These are phyloP conservation scores for Plasmodium reichenowi DNA, from an alignment of 169 alveolate genomes.

Conservation along the genomic window DNA sequence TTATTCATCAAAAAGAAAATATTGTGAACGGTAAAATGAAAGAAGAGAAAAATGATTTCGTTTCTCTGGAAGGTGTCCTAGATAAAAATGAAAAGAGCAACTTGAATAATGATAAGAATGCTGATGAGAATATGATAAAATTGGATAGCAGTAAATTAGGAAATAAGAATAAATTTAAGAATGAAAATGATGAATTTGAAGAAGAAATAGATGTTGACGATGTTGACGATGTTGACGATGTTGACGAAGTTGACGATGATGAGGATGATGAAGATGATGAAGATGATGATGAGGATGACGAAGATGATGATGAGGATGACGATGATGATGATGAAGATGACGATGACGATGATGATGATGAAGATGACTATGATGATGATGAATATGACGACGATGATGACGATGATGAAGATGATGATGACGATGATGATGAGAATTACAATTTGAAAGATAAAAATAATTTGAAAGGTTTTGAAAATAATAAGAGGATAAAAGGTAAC, in stretches of 20 bases:
- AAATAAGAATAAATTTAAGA: not conserved
- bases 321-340: constrained; percentile 24
- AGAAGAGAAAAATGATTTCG: constrained; percentile 48
- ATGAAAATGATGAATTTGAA: not conserved
- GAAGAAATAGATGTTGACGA: constrained; percentile 27
- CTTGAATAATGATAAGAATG: not conserved
- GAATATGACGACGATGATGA: constrained; percentile 12
- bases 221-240: constrained; percentile 15
- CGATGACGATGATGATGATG: constrained; percentile 43
- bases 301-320: constrained; percentile 42
- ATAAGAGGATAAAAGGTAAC: not conserved
- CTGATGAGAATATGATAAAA: not conserved
- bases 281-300: not conserved
- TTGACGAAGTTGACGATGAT: constrained; percentile 16
- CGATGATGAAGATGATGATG: not conserved
- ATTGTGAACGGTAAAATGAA: constrained; percentile 38
- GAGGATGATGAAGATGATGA: constrained; percentile 29
- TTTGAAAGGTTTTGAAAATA: not conserved
- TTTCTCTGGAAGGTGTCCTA: not conserved
- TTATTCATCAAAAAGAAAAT: constrained; percentile 74
- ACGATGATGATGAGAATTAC: not conserved
- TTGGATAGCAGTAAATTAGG: not conserved
- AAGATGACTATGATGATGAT: constrained; percentile 12
- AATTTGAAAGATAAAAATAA: not conserved
- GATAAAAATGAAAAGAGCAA: not conserved